Percentiles rank a stretch among this genome's conserved stretches.
Evolutionary conservation across 2,329 filamentous ascomycete species (phyloP).

Genomic region (Alternaria viburni): DNA sequence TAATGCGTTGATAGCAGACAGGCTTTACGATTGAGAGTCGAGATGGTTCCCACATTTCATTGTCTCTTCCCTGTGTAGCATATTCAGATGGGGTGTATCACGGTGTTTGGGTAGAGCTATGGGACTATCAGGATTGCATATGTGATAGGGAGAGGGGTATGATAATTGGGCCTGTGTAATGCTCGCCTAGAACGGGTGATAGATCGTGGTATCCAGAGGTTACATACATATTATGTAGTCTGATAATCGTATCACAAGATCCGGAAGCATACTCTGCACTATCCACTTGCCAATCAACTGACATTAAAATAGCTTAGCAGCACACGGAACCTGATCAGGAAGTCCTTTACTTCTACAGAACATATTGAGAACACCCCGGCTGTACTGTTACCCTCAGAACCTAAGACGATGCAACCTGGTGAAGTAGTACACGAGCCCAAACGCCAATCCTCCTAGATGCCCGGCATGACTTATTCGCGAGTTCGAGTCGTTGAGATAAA

Average conservation of each 20-base stretch:
- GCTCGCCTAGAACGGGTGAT: not conserved
- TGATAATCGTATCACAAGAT: not conserved
- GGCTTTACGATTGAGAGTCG: not conserved
- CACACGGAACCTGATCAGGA: not conserved
- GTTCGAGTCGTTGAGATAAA: conserved; percentile 40
- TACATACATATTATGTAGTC: not conserved
- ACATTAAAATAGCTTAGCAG: not conserved
- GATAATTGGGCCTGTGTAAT: not conserved
- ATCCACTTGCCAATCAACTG: not conserved
- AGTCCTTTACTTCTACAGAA: not conserved
- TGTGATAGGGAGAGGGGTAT: not conserved
- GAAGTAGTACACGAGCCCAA: conserved; percentile 46
- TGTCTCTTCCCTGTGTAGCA: not conserved
- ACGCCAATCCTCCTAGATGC: conserved; percentile 54
- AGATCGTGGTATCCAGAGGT: not conserved
- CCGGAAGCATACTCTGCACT: not conserved
- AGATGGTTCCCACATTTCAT: not conserved
- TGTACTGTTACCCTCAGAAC: not conserved
- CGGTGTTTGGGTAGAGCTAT: not conserved
- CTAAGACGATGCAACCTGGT: conserved; percentile 22
- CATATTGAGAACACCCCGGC: not conserved
- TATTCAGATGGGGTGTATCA: not conserved
- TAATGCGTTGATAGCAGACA: not conserved
- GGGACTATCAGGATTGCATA: not conserved
- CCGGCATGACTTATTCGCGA: conserved; percentile 50